Percentiles rank a stretch among this genome's conserved stretches.
Evolutionary conservation across 371 early-diverging fungal species (phyloP).

Genomic region (Mucor sp.): DNA sequence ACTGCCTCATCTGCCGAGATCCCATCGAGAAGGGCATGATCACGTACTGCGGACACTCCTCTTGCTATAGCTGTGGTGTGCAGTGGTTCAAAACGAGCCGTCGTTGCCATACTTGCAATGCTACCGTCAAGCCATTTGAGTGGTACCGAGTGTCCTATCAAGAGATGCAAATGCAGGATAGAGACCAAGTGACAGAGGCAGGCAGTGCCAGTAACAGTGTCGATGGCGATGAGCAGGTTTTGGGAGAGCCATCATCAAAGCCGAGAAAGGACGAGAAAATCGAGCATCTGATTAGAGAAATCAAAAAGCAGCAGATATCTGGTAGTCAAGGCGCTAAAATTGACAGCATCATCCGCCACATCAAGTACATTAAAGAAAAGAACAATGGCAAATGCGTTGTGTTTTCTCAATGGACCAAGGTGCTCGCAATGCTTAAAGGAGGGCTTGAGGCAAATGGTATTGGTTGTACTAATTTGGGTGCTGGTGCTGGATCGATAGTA

Average conservation of each 20-base stretch:
- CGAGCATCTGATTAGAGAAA: conserved; percentile 2
- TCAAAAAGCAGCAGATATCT: conserved; percentile 9
- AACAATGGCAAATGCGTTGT: conserved; percentile 61
- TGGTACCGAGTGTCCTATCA: conserved; percentile 34
- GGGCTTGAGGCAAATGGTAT: conserved; percentile 57
- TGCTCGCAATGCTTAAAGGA: conserved; percentile 53
- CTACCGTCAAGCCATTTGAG: conserved; percentile 17
- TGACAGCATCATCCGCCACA: conserved; percentile 66
- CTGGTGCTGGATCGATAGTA: conserved; percentile 23
- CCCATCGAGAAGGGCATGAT: conserved; percentile 55
- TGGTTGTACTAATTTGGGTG: conserved; percentile 33
- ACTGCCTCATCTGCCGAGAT: conserved; percentile 62
- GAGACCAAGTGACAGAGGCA: background rate
- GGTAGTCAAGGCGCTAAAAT: conserved; percentile 52
- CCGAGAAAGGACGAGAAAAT: background rate
- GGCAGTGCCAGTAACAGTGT: background rate
- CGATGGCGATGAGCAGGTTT: background rate
- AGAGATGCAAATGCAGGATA: conserved; percentile 2
- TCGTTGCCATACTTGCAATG: conserved; percentile 40
- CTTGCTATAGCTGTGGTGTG: conserved; percentile 32
- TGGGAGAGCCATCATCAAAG: background rate
- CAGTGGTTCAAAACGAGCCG: conserved; percentile 30
- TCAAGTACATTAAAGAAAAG: conserved; percentile 46
- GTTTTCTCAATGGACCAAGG: conserved; percentile 73
- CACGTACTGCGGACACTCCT: conserved; percentile 56